These are phyloP conservation scores for Penicillium lagena DNA, from an alignment of 495 filamentous ascomycete genomes.

Conservation along the genomic window DNA sequence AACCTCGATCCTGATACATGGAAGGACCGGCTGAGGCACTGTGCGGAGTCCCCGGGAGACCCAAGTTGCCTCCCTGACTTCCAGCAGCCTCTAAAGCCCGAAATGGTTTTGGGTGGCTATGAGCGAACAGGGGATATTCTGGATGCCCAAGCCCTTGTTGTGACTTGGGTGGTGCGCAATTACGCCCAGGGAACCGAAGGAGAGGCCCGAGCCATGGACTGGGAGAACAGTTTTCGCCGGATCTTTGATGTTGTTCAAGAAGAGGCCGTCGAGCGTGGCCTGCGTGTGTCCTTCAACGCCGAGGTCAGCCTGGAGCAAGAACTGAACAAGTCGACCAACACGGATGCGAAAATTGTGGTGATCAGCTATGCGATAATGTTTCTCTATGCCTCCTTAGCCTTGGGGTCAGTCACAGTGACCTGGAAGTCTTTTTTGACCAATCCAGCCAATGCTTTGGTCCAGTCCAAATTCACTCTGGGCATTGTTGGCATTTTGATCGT, in stretches of 20 bases:
- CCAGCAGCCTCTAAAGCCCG: conserved; percentile 73
- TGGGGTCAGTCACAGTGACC: conserved; percentile 80
- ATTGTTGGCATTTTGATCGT: conserved; percentile 91
- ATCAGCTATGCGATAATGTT: conserved; percentile 99
- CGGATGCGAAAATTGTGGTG: conserved; percentile 93
- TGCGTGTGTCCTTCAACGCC: conserved; percentile 88
- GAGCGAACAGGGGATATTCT: conserved; percentile 59
- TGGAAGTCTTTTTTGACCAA: conserved; percentile 68
- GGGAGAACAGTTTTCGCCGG: conserved; percentile 71
- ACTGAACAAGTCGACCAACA: conserved; percentile 92
- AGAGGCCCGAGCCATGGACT: conserved; percentile 72
- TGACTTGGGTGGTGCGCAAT: conserved; percentile 97
- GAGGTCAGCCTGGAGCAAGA: conserved; percentile 92
- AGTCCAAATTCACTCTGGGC: conserved; percentile 92
- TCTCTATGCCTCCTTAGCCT: conserved; percentile 83
- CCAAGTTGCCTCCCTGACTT: conserved; percentile 75
- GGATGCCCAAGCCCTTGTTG: conserved; percentile 71
- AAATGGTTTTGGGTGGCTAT: conserved; percentile 81
- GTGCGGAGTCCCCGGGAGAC: conserved; percentile 67
- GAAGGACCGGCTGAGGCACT: conserved; percentile 60
- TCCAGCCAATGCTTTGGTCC: conserved; percentile 76
- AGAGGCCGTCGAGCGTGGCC: conserved; percentile 71
- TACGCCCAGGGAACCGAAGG: conserved; percentile 63
- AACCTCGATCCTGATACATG: conserved; percentile 60
- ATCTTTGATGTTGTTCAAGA: conserved; percentile 65